Evolutionary conservation across 768 basidiomycete genomes (phyloP).

Genomic region (Podaxis sp.): DNA sequence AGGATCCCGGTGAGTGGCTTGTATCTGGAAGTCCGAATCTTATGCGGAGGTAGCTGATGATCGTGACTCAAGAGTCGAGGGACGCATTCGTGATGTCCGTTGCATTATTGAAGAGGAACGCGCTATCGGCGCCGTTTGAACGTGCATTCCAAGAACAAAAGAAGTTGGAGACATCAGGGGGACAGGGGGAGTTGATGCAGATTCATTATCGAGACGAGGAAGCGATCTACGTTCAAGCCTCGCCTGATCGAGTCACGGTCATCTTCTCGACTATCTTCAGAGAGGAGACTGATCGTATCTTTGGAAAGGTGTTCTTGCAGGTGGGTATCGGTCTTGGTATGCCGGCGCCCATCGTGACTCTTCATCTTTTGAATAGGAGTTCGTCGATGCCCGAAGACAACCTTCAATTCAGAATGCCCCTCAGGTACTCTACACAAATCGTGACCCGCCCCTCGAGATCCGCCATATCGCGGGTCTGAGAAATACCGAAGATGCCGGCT

Average conservation of each 20-base stretch:
- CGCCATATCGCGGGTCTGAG: constrained; percentile 81
- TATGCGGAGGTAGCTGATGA: not conserved
- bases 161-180: constrained; percentile 71
- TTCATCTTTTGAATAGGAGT: constrained; percentile 64
- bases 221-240: constrained; percentile 93
- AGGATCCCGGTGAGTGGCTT: constrained; percentile 64
- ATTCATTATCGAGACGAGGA: constrained; percentile 97
- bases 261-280: constrained; percentile 97
- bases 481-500: constrained; percentile 86
- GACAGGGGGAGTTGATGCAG: constrained; percentile 83
- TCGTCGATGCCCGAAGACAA: constrained; percentile 94
- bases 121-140: constrained; percentile 94
- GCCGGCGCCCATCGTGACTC: not conserved
- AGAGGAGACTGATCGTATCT: constrained; percentile 96
- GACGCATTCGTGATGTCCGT: constrained; percentile 79
- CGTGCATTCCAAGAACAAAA: constrained; percentile 82
- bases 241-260: constrained; percentile 93
- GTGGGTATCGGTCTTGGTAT: constrained; percentile 38
- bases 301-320: constrained; percentile 98
- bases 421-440: constrained; percentile 92
- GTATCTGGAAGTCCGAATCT: not conserved
- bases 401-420: constrained; percentile 95
- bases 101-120: constrained; percentile 88
- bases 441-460: constrained; percentile 97
- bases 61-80: constrained; percentile 59